Base-by-base conservation (phyloP, 1,284 basidiomycete species). In the Fomitiporia mediterranea region DNA sequence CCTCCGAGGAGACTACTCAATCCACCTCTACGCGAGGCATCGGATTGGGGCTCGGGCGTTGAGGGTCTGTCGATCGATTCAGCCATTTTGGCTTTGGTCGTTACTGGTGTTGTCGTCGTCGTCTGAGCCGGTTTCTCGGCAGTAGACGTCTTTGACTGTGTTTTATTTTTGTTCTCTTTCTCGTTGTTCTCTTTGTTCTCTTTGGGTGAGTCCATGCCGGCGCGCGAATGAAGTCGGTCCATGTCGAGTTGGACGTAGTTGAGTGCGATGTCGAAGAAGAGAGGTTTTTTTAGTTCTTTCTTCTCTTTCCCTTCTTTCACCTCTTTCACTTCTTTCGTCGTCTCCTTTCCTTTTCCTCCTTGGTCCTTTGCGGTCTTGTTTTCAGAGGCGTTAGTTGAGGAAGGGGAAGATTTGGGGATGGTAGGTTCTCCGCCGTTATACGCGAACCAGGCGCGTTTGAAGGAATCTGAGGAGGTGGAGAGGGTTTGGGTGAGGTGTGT, bases 261-360 rank as follows among this genome's bases (percentile, higher is more conserved):
- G 66, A 94, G 83, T n/a, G 92, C 94, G 62, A 92, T 89, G 68
- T 96, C 91, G 71, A 94, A 96, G 76, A 96, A 96, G 32, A 93
- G 66, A 6, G 89, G 90, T 68, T 94, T 94, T 72, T 86, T 84
- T 69, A 83, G 73, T 28, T 74, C 67, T 61, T 76, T n/a, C n/a
- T n/a, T n/a, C n/a, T n/a, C n/a, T n/a, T n/a, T n/a, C n/a, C n/a
- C n/a, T n/a, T n/a, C n/a, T n/a, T n/a, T n/a, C n/a, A n/a, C n/a
- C n/a, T n/a, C n/a, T n/a, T n/a, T n/a, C n/a, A n/a, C n/a, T n/a
- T n/a, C n/a, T n/a, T n/a, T n/a, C n/a, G n/a, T n/a, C n/a, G n/a
- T n/a, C n/a, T n/a, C n/a, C n/a, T n/a, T n/a, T n/a, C n/a, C n/a
- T n/a, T n/a, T n/a, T n/a, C n/a, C n/a, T n/a, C n/a, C n/a, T n/a